Evolutionary conservation across 768 basidiomycete species (phyloP).

Genomic region (Xerocomellus chrysenteron): DNA sequence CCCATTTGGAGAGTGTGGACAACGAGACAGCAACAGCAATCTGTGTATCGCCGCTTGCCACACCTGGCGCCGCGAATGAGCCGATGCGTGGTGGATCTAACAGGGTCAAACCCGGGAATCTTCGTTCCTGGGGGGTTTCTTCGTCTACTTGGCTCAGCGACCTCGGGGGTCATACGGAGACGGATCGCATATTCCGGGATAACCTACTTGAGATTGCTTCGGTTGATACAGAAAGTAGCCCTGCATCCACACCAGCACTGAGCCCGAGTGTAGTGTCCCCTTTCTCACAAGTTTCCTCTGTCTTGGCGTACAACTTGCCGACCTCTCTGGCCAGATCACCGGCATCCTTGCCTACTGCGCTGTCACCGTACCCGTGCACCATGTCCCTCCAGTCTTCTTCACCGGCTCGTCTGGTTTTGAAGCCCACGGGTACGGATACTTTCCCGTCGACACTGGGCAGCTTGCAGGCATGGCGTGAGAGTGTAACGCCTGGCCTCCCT

Average conservation of each 20-base stretch:
- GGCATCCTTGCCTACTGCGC: constrained; percentile 10
- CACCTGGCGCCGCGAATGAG: constrained; percentile 3
- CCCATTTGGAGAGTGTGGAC: constrained; percentile 10
- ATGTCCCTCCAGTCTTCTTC: constrained; percentile 16
- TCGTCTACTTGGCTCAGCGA: constrained; percentile 33
- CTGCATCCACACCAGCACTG: constrained; percentile 25
- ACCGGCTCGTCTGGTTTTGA: constrained; percentile 19
- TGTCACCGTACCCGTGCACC: constrained; percentile 9
- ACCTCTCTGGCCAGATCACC: constrained; percentile 18
- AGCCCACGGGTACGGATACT: constrained; percentile 31
- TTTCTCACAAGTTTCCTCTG: constrained; percentile 16
- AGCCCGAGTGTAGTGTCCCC: constrained; percentile 24
- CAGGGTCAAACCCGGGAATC: constrained; percentile 13
- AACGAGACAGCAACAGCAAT: constrained; percentile 10
- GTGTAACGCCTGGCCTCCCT: constrained; percentile 16
- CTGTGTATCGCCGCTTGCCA: constrained; percentile 12
- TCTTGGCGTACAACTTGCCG: constrained; percentile 13
- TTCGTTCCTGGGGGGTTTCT: constrained; percentile 18
- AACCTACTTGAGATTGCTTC: constrained; percentile 17
- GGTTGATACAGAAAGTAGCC: constrained; percentile 19
- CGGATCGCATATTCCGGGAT: constrained; percentile 31
- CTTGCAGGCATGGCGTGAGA: constrained; percentile 31
- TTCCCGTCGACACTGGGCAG: constrained; percentile 32
- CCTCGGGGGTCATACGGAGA: constrained; percentile 32
- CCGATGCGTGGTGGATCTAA: constrained; percentile 6